Evolutionary conservation across 2,329 filamentous ascomycete species (phyloP).

Genomic region (Zopfia rhizophila): DNA sequence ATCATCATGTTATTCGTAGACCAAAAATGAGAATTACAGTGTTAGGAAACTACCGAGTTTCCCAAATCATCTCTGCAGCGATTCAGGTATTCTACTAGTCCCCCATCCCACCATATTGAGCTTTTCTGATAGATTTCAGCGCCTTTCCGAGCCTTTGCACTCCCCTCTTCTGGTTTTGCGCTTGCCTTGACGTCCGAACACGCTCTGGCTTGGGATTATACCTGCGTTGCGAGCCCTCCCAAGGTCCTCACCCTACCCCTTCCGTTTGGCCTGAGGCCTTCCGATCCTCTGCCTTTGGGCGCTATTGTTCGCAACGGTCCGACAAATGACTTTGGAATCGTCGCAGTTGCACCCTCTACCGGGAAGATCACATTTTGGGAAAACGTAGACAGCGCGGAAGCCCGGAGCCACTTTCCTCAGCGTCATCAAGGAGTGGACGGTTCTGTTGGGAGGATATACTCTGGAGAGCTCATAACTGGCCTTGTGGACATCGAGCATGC

Average conservation of each 20-base stretch:
- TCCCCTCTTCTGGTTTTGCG: constrained; percentile 74
- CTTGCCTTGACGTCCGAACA: constrained; percentile 82
- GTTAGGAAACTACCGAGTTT: constrained; percentile 86
- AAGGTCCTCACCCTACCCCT: constrained; percentile 80
- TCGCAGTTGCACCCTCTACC: constrained; percentile 83
- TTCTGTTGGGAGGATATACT: constrained; percentile 75
- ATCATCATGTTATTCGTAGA: constrained; percentile 60
- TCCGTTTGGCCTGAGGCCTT: constrained; percentile 74
- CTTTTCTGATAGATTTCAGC: constrained; percentile 38
- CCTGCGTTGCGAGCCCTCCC: constrained; percentile 71
- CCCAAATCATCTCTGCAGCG: constrained; percentile 77
- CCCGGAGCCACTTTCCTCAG: constrained; percentile 83
- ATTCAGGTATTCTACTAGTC: constrained; percentile 67
- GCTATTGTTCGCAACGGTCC: constrained; percentile 83
- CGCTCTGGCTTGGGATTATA: constrained; percentile 92
- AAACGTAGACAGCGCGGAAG: constrained; percentile 88
- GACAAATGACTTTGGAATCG: constrained; percentile 82
- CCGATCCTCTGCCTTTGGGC: constrained; percentile 82
- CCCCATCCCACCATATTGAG: constrained; percentile 17
- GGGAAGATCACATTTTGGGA: constrained; percentile 96
- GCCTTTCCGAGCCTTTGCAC: constrained; percentile 56
- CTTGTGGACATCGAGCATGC: constrained; percentile 86
- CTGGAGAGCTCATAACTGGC: constrained; percentile 79
- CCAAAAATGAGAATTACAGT: constrained; percentile 84
- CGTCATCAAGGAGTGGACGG: constrained; percentile 83